Conservation (phyloP, 2,329 filamentous ascomycete species). For the Alternaria gaisen region DNA sequence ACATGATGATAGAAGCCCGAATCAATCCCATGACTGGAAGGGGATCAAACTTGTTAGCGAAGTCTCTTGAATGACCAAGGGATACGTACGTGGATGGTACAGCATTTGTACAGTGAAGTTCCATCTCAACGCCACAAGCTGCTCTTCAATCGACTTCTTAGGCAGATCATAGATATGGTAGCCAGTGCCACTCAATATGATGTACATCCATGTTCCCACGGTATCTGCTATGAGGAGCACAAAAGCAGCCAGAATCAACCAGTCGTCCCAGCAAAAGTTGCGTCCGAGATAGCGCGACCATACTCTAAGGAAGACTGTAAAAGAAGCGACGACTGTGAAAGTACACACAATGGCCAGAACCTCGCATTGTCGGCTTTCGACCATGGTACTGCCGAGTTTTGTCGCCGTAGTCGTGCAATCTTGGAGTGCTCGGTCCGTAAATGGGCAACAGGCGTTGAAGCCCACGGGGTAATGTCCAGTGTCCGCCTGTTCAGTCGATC, state of each 20-base stretch:
- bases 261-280: constrained; percentile 48
- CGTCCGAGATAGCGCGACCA: constrained; percentile 41
- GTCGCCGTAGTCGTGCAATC: constrained; percentile 3
- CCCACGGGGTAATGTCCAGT: not conserved
- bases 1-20: constrained; percentile 50
- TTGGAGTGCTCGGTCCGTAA: not conserved
- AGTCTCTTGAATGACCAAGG: not conserved
- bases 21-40: constrained; percentile 43
- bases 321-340: constrained; percentile 39
- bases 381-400: constrained; percentile 23
- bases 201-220: constrained; percentile 35
- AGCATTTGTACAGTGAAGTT: constrained; percentile 50
- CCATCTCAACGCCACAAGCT: constrained; percentile 42
- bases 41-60: constrained; percentile 3
- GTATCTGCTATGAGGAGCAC: constrained; percentile 38
- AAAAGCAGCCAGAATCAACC: constrained; percentile 39
- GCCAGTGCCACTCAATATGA: constrained; percentile 45
- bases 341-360: constrained; percentile 37
- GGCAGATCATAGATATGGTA: constrained; percentile 45
- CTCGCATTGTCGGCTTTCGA: constrained; percentile 39
- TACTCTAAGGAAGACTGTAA: constrained; percentile 39
- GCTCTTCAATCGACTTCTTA: constrained; percentile 37
- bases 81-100: constrained; percentile 42
- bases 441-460: not conserved
- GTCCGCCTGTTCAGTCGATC: not conserved